These are phyloP conservation scores for Rosellinia necatrix DNA, from an alignment of 2,329 filamentous ascomycete genomes.

Conservation along the genomic window DNA sequence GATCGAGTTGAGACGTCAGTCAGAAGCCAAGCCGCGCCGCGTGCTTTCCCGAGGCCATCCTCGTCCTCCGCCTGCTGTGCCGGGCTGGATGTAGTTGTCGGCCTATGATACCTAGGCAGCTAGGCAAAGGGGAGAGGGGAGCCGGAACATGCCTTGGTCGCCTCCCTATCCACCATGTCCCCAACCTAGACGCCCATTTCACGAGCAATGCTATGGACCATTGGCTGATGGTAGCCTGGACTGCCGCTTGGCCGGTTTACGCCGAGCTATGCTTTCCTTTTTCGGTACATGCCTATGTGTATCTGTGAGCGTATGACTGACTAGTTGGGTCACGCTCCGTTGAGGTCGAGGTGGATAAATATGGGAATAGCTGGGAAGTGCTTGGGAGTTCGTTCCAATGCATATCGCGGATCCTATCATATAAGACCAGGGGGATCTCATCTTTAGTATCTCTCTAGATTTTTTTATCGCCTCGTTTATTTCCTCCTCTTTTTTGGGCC, in stretches of 20 bases:
- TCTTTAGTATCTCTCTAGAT: no score
- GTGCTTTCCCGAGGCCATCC: slow-evolving; percentile 17
- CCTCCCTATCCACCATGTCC: no score
- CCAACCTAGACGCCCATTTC: no score
- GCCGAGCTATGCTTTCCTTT: slow-evolving; percentile 32
- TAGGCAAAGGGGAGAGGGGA: not conserved
- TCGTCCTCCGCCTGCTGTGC: not conserved
- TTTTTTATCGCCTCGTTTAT: no score
- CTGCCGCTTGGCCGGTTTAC: slow-evolving; percentile 44
- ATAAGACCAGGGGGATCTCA: no score
- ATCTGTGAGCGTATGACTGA: slow-evolving; percentile 17
- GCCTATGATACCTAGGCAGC: no score
- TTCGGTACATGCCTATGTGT: not conserved
- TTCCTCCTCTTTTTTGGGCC: no score
- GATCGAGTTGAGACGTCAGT: slow-evolving; percentile 26
- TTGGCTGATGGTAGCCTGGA: slow-evolving; percentile 12
- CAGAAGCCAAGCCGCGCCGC: slow-evolving; percentile 27
- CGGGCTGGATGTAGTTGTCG: not conserved
- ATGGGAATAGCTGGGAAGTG: not conserved
- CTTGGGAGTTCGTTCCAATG: not conserved
- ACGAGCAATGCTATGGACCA: slow-evolving; percentile 12
- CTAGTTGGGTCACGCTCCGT: slow-evolving; percentile 10
- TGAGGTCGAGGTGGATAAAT: not conserved
- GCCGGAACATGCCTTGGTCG: slow-evolving; percentile 9
- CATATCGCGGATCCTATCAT: not conserved